Conservation (phyloP, 2,329 filamentous ascomycete genomes). For the Trichoderma simmonsii region DNA sequence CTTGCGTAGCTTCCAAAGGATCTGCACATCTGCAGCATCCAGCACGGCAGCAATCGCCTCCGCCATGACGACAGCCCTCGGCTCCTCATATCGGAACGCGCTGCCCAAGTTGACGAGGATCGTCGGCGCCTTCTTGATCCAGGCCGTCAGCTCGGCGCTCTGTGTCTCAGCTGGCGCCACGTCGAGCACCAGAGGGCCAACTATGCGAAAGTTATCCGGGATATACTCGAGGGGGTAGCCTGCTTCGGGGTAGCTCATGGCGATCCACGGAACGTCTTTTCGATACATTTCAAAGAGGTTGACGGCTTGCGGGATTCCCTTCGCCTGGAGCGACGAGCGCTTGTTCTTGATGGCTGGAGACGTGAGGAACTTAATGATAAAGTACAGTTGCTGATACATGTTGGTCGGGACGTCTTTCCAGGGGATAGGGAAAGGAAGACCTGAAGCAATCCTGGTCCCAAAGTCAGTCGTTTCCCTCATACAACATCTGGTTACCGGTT, state of each 20-base stretch:
- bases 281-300: constrained; percentile 21
- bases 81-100: constrained; percentile 28
- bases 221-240: constrained; percentile 29
- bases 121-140: constrained; percentile 42
- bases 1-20: constrained; percentile 35
- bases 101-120: constrained; percentile 49
- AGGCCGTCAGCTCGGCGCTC: constrained; percentile 41
- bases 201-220: constrained; percentile 26
- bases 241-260: constrained; percentile 27
- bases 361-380: constrained; percentile 23
- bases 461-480: not conserved
- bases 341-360: constrained; percentile 19
- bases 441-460: constrained; percentile 36
- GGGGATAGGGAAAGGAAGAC: constrained; percentile 44
- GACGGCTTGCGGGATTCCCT: constrained; percentile 27
- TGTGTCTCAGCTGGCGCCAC: constrained; percentile 34
- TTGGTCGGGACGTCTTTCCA: constrained; percentile 41
- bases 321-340: constrained; percentile 33
- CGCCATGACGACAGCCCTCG: constrained; percentile 28
- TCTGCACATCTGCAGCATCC: constrained; percentile 26
- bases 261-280: constrained; percentile 29
- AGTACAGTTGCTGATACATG: constrained; percentile 27
- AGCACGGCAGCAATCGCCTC: constrained; percentile 25
- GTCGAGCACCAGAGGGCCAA: constrained; percentile 46
- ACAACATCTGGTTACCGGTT: not conserved